Percentiles rank a stretch among this genome's conserved stretches.
phyloP scores from a whole-genome alignment of 495 filamentous ascomycete genomes.

The Penicillium parvum region DNA sequence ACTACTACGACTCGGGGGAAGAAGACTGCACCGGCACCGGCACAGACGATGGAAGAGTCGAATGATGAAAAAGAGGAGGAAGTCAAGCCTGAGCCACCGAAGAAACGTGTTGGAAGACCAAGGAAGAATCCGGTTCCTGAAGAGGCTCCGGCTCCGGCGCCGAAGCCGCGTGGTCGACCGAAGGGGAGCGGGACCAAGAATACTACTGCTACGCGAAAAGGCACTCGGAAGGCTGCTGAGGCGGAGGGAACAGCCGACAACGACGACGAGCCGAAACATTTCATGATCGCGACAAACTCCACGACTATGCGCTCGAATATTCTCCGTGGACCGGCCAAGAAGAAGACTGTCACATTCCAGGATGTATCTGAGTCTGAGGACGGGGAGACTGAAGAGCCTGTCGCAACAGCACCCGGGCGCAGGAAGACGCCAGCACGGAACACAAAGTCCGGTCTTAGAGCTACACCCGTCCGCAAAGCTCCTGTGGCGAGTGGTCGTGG shows the following conservation, averaged over 20 bases:
- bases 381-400: conserved; percentile 26
- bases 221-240: conserved; percentile 19
- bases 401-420: conserved; percentile 22
- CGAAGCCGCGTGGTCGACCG: conserved; percentile 36
- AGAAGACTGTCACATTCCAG: conserved; percentile 53
- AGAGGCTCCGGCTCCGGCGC: conserved; percentile 9
- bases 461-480: conserved; percentile 47
- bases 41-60: conserved; percentile 7
- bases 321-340: conserved; percentile 40
- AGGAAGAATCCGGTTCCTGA: conserved; percentile 19
- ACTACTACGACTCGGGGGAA: conserved; percentile 13
- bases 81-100: conserved; percentile 25
- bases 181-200: conserved; percentile 24
- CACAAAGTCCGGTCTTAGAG: conserved; percentile 35
- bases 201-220: conserved; percentile 19
- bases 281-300: conserved; percentile 31
- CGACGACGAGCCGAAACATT: conserved; percentile 19
- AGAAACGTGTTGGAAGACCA: conserved; percentile 35
- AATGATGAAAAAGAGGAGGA: conserved; percentile 22
- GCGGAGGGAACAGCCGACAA: conserved; percentile 13
- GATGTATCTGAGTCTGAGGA: conserved; percentile 39
- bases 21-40: conserved; percentile 13
- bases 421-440: conserved; percentile 12
- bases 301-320: conserved; percentile 33
- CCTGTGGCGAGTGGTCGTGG: too few species aligned